Evolutionary conservation across 2,329 filamentous ascomycete species (phyloP), one percentile per base, ranked within the genome.

Genomic region (Westerdykella sp.): DNA sequence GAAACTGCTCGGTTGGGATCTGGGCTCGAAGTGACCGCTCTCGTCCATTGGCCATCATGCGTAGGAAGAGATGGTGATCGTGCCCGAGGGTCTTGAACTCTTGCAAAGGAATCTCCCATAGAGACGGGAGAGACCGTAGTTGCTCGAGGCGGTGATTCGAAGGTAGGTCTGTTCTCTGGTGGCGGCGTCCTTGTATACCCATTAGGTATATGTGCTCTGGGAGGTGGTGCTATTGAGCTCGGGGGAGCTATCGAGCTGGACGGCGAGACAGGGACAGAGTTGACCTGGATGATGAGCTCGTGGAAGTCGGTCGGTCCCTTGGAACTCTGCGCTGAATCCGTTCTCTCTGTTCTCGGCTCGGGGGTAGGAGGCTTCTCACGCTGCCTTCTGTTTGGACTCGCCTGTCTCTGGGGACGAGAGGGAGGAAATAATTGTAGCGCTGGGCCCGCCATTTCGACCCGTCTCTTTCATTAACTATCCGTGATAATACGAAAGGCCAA

Each of bases 351-450:
- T 38, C 49, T 34, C 10, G 63, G 56, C 30, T 65, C 63, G 45
- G 58, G 58, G 14, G 55, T 56, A 34, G 58, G 51, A 38, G 56
- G 51, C 40, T 64, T 65, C 18, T 50, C 41, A 15, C 53, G 56
- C 31, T 56, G 56, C 43, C 47, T 60, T 40, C 48, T 55, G 40
- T 51, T 56, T 18, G 62, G 62, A 44, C 60, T 66, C 22, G 57
- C 57, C 40, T 65, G 62, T 48, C 59, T 56, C 38, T 53, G 56
- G 39, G 58, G 55, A 34, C 59, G 60, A 45, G 60, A 62, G 21
- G 65, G 64, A 54, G 65, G 66, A 45, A 69, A 68, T 39, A 69
- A 45, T 45, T 68, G 65, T 45, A 69, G 54, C 35, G 55, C 61
- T 42, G 56, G 56, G 39, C 60, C 62, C 22, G 62, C 56, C 63